These are phyloP conservation scores for Tylopilus subfusipes DNA, from an alignment of 768 basidiomycete genomes.

Conservation along the genomic window DNA sequence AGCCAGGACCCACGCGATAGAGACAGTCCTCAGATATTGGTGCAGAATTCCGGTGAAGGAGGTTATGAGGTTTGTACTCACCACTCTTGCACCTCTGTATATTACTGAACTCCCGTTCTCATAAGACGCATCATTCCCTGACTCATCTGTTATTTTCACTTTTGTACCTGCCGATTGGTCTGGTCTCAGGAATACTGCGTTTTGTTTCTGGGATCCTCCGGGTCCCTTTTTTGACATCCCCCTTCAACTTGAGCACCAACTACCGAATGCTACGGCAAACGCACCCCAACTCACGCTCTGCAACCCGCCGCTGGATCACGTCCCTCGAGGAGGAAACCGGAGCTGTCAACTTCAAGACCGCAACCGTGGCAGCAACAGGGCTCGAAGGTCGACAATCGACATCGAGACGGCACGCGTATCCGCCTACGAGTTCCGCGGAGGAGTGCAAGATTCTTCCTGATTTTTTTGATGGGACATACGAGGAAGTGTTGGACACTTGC, in stretches of 20 bases:
- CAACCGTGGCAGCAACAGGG: constrained; percentile 35
- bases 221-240: constrained; percentile 59
- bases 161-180: constrained; percentile 55
- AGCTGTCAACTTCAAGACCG: constrained; percentile 53
- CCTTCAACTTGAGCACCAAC: constrained; percentile 42
- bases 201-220: constrained; percentile 66
- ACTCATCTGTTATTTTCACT: constrained; percentile 32
- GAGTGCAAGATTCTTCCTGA: constrained; percentile 64
- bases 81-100: no score
- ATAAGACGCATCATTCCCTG: constrained; percentile 3
- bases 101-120: neutral
- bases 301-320: constrained; percentile 72
- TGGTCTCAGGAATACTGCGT: constrained; percentile 44
- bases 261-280: constrained; percentile 39
- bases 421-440: constrained; percentile 28
- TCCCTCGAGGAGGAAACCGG: constrained; percentile 85
- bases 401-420: constrained; percentile 31
- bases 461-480: constrained; percentile 78
- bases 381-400: constrained; percentile 45
- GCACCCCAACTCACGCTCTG: constrained; percentile 43
- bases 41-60: neutral
- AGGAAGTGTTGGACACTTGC: constrained; percentile 67
- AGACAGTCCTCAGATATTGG: neutral
- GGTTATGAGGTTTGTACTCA: constrained; percentile 7
- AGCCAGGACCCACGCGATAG: neutral